A percentile compares a stretch with the other conserved stretches of the same genome.
These are phyloP conservation scores for Trichoderma citrinoviride DNA, from an alignment of 2,329 filamentous ascomycete species.

Conservation along the genomic window DNA sequence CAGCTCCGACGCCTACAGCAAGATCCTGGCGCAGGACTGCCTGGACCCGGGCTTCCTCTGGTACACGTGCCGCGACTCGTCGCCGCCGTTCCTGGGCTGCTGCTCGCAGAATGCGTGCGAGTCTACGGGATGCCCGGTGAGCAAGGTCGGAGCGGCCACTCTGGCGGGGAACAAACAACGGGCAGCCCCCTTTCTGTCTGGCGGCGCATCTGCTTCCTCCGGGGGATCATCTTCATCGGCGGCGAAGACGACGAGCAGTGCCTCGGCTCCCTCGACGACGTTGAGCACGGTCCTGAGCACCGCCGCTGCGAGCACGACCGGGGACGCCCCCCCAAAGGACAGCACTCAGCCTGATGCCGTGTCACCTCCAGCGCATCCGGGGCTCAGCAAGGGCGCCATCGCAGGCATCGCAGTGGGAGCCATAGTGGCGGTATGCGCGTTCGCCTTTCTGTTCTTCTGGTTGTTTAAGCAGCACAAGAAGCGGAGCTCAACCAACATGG, in stretches of 20 bases:
- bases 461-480: neutral
- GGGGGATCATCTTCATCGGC: neutral
- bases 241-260: neutral
- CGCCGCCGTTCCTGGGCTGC: constrained; percentile 40
- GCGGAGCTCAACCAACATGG: neutral
- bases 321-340: neutral
- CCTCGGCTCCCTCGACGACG: neutral
- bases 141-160: constrained; percentile 28
- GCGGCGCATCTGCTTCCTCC: neutral
- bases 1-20: constrained; percentile 25
- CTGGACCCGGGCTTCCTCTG: constrained; percentile 29
- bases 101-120: constrained; percentile 32
- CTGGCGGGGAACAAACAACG: constrained; percentile 25
- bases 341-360: constrained; percentile 2
- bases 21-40: constrained; percentile 36
- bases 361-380: neutral
- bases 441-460: neutral
- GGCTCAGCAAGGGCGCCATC: constrained; percentile 12
- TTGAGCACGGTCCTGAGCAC: neutral
- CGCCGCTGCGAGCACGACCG: neutral
- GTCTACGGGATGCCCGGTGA: constrained; percentile 27
- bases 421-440: neutral
- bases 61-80: constrained; percentile 35
- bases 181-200: constrained; percentile 11
- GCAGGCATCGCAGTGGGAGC: constrained; percentile 6